Base-by-base conservation (phyloP, 306 rosid species). In the Prunus salicina region DNA sequence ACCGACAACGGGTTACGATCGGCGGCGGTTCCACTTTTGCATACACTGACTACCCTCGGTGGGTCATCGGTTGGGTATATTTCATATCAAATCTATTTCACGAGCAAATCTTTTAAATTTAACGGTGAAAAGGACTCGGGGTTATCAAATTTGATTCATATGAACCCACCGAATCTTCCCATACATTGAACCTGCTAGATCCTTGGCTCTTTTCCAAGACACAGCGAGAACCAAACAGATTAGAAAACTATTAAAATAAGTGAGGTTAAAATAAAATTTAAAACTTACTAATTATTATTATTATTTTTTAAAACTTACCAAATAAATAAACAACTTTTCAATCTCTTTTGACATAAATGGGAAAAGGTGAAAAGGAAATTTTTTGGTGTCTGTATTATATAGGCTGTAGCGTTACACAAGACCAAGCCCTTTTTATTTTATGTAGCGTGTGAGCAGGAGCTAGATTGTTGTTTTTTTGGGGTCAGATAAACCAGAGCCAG, bases 161-260 rank as follows among this genome's bases (percentile, higher is more conserved):
- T 6, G 82, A 81, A 14, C 84, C 81, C 88, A 74, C 82, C 61
- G 60, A 72, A 81, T 79, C 86, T 61, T 58, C 74, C 8, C 14
- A 76, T 83, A 70, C 91, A 88, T 77, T 77, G 91, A 79, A 88
- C 88, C 80, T 50, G 43, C 11, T 15, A 12, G 50, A 53, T n/a
- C 32, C 20, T 41, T 71, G 46, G 79, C 73, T 45, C 75, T 32
- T 27, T 12, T 8, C 47, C 14, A 38, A 19, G 10, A 56, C 50
- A 53, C 50, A 53, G n/a, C 9, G 19, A 62, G 16, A 52, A 64
- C 11, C 15, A 45, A 1, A 12, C 9, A 14, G 1, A 25, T 24
- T 16, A 61, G 38, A 61, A 57, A 57, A 27, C 11, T 58, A 4
- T 58, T 12, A 7, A 58, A 58, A 12, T 13, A 58, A 58, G 32